Base-by-base conservation (phyloP, 441 rosid genomes). In the Croton setiger region DNA sequence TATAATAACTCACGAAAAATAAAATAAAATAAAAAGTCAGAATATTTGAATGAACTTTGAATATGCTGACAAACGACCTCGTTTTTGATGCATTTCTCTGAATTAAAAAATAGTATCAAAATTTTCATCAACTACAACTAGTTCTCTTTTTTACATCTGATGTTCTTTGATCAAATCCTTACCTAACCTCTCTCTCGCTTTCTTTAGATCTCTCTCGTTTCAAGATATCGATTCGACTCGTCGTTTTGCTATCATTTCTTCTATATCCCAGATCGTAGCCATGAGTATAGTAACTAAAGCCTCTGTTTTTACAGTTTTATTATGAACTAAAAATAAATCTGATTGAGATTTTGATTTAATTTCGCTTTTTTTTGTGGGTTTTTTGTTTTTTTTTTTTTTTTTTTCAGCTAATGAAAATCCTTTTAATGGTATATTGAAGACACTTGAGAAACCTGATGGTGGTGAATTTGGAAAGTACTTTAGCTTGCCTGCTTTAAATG, bases 381-480 rank as follows among this genome's bases (percentile, higher is more conserved):
- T 63, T 48, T 14, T 61, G 15, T 21, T 62, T 20, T 43, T n/a
- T 44, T 31, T 57, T 60, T 47, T 20, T 59, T 74, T 65, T 68
- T 66, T 75, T 84, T 71, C 90, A 95, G 99, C 89, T 51, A 76
- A 88, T 14, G 97, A 91, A 67, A 87, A 89, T 79, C 91, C 98
- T 44, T 95, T 85, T 72, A 88, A 87, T 77, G 76, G 78, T 14
- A 93, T 88, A 68, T 84, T 95, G 83, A 89, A 92, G 68, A 75
- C 82, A 62, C 93, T 95, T 63, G 91, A 93, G 51, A 92, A 91
- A 80, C 92, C 94, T 53, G 90, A 84, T 35, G 99, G 98, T 52
- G 96, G 96, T 68, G 92, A 89, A 70, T 96, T 85, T 59, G 99
- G 99, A n/a, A 92, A 89, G 75, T 95, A 87, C 73, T 92, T 90